These are phyloP conservation scores for Salix caprea DNA, from an alignment of 345 rosid species.

Conservation along the genomic window DNA sequence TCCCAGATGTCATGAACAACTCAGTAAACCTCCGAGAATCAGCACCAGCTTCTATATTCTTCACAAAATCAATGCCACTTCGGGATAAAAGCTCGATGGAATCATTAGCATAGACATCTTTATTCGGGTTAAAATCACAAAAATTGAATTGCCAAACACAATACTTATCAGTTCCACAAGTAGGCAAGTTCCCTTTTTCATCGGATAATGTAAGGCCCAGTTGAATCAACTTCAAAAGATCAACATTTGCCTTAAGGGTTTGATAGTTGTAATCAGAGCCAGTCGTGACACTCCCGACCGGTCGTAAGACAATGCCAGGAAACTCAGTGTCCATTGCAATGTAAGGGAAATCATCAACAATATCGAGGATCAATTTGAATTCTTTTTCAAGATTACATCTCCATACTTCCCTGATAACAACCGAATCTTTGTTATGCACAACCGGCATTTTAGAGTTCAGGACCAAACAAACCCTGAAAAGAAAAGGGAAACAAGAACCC, in stretches of 20 bases:
- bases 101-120: slow-evolving; percentile 54
- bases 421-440: slow-evolving; percentile 43
- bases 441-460: slow-evolving; percentile 40
- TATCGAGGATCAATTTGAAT: slow-evolving; percentile 38
- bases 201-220: slow-evolving; percentile 67
- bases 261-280: slow-evolving; percentile 47
- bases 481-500: neutral
- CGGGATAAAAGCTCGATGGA: slow-evolving; percentile 56
- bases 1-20: slow-evolving; percentile 66
- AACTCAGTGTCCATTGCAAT: slow-evolving; percentile 83
- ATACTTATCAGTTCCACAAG: slow-evolving; percentile 50
- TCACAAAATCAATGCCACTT: slow-evolving; percentile 62
- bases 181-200: slow-evolving; percentile 58
- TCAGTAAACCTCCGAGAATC: slow-evolving; percentile 46
- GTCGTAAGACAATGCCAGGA: slow-evolving; percentile 54
- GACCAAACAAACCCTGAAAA: neutral
- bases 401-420: slow-evolving; percentile 72
- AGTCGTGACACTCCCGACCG: slow-evolving; percentile 45
- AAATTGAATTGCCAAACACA: slow-evolving; percentile 81
- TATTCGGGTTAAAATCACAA: slow-evolving; percentile 46
- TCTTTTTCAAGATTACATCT: slow-evolving; percentile 49
- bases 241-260: slow-evolving; percentile 54
- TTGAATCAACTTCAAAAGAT: slow-evolving; percentile 68
- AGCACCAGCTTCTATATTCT: slow-evolving; percentile 47
- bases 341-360: slow-evolving; percentile 57